Base-by-base conservation (phyloP, 768 basidiomycete genomes). In the Boletus subparvulus region DNA sequence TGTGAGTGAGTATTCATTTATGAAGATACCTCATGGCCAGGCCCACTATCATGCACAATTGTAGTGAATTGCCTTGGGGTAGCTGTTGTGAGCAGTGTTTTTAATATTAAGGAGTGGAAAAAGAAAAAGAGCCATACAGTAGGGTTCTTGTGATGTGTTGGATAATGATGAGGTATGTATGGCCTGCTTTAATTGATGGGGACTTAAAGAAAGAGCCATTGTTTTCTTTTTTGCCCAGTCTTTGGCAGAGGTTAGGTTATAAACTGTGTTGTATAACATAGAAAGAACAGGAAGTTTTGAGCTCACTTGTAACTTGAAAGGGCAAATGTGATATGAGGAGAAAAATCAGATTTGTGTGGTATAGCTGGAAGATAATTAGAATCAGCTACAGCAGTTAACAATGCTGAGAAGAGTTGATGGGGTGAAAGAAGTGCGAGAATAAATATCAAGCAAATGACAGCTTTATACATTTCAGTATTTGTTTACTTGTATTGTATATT, bases 171-270 rank as follows among this genome's bases (percentile, higher is more conserved):
- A 16, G 4, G 42, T 39, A 26, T 56, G 45, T 21, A 44, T 45
- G 13, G 11, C 26, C 14, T 58, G 56, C 8, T 61, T 44, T 17
- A 52, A 14, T 28, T 63, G 51, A 8, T 55, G 57, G 6, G 61
- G 47, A 9, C 57, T 59, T 32, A 67, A 33, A 59, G 67, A 66
- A 0, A 67, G 45, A 48, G 64, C 59, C 66, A 67, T 65, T 12
- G 7, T 26, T 28, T 4, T 40, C 3, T 36, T 32, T 28, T 33
- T 32, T 47, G 43, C 13, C 12, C 6, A 30, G 19, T 49, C 19
- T 49, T 37, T 61, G 28, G 37, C n/a, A 53, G 43, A 4, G 3
- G 11, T 50, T 6, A 52, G 47, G 6, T 30, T 0, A 35, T 36
- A 26, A 2, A 35, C 11, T 28, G 3, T n/a, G n/a, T 39, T 39